These are phyloP conservation scores for Tricholoma sp. DNA, from an alignment of 768 basidiomycete genomes.

Conservation along the genomic window DNA sequence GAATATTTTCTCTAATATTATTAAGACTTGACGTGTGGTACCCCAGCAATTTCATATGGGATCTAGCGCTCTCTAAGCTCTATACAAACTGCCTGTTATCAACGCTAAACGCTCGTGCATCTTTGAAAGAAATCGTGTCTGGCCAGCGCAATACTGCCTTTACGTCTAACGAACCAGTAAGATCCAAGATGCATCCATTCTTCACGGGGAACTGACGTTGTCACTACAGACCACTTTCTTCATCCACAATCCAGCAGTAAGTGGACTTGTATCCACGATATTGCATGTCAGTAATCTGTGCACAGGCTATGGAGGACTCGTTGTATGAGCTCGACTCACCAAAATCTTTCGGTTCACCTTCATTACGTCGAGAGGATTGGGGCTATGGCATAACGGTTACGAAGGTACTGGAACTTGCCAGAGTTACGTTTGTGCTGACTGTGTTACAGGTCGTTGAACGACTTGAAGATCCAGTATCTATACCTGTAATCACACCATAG, in stretches of 20 bases:
- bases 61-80: conserved; percentile 41
- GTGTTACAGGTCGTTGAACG: conserved; percentile 3
- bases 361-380: not conserved
- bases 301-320: not conserved
- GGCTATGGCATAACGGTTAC: conserved; percentile 9
- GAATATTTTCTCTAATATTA: not conserved
- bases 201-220: not conserved
- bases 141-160: conserved; percentile 16
- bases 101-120: conserved; percentile 40
- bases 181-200: not conserved
- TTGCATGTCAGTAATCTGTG: not conserved
- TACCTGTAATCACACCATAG: not conserved
- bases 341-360: conserved; percentile 1
- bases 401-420: not conserved
- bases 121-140: conserved; percentile 24
- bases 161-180: conserved; percentile 11
- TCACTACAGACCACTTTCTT: not conserved
- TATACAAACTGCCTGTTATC: conserved; percentile 46
- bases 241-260: not conserved
- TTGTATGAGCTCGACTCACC: conserved; percentile 3
- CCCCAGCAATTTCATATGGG: conserved; percentile 44
- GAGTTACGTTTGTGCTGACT: not conserved
- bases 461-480: conserved; percentile 5
- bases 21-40: not conserved
- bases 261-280: not conserved